Conservation (phyloP, 345 rosid species). For the Eucalyptus sp. region DNA sequence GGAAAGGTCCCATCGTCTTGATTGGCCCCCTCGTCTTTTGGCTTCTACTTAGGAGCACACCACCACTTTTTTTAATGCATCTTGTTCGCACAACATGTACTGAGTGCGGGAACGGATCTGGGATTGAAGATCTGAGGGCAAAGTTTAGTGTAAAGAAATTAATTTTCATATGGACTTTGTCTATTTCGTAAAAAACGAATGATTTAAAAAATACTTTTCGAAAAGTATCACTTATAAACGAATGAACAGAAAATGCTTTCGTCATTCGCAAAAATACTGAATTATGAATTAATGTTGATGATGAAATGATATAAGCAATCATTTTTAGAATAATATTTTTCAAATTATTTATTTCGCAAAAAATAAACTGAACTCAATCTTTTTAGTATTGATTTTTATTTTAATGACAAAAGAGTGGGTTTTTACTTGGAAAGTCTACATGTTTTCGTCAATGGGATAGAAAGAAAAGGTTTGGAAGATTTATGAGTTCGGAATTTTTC, state of each 20-base stretch:
- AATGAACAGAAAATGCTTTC: rapidly evolving
- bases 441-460: background rate
- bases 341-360: rapidly evolving
- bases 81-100: background rate
- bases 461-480: background rate
- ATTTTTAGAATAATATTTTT: rapidly evolving
- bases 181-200: background rate
- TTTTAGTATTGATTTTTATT: too few species aligned
- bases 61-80: background rate
- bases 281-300: background rate
- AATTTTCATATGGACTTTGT: rapidly evolving
- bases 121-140: background rate
- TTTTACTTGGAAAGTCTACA: background rate
- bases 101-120: background rate
- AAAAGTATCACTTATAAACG: background rate
- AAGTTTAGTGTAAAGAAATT: background rate
- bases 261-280: rapidly evolving
- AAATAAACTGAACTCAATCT: background rate
- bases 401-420: background rate
- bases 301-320: rapidly evolving
- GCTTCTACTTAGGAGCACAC: background rate
- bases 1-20: background rate
- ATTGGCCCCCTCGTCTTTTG: background rate
- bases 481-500: background rate
- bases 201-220: background rate